Evolutionary conservation across 495 filamentous ascomycete species (phyloP).

Genomic region (Hyaloscypha variabilis): DNA sequence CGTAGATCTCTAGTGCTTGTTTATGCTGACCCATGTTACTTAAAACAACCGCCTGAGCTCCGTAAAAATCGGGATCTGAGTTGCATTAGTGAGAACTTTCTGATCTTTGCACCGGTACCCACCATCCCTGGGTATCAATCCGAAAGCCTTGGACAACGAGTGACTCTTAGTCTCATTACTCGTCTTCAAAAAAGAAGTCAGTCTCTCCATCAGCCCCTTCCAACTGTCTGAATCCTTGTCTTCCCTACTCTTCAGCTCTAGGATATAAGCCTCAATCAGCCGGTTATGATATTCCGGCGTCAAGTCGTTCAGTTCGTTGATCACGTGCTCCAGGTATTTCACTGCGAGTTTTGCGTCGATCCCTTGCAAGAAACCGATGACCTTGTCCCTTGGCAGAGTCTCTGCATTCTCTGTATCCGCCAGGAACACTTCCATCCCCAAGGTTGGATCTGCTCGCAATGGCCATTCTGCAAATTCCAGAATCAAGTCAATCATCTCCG

Average conservation of each 20-base stretch:
- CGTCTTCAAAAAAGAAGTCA: constrained; percentile 73
- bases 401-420: constrained; percentile 95
- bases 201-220: constrained; percentile 58
- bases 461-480: constrained; percentile 93
- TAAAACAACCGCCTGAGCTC: constrained; percentile 87
- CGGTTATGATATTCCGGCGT: constrained; percentile 86
- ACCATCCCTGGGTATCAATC: constrained; percentile 76
- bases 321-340: constrained; percentile 88
- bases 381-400: constrained; percentile 74
- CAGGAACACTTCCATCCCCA: constrained; percentile 95
- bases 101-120: constrained; percentile 33
- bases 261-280: constrained; percentile 76
- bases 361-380: constrained; percentile 70
- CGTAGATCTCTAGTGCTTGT: constrained; percentile 93
- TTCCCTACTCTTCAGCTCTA: constrained; percentile 53
- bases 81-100: neutral
- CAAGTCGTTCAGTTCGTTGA: constrained; percentile 81
- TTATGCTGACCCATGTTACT: constrained; percentile 96
- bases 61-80: constrained; percentile 81
- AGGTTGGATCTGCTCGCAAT: constrained; percentile 64
- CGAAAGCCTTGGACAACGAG: constrained; percentile 73
- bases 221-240: constrained; percentile 52
- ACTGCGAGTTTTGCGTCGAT: constrained; percentile 74
- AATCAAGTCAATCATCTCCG: constrained; percentile 87
- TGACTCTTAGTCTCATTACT: constrained; percentile 65